phyloP scores from a whole-genome alignment of 192 early-diverging fungal genomes.

The Helicostylum pulchrum region DNA sequence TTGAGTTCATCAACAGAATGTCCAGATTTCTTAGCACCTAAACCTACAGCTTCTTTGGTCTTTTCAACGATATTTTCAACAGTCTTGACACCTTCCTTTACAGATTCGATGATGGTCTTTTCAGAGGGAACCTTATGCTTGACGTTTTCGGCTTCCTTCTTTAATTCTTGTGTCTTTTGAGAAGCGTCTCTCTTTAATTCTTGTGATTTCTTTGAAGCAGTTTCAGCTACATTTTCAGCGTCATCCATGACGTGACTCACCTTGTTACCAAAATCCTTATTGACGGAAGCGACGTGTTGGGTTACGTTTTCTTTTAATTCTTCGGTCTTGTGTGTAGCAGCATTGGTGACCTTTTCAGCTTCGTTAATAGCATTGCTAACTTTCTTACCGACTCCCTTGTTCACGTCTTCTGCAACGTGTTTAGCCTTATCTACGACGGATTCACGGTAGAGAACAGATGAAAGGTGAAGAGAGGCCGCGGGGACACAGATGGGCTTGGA shows the following conservation, averaged over 20 bases:
- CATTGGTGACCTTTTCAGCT: not conserved
- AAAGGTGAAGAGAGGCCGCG: not conserved
- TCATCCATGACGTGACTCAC: too few species aligned
- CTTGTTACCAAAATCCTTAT: too few species aligned
- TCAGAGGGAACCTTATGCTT: not conserved
- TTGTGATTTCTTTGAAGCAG: constrained; percentile 8
- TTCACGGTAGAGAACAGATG: not conserved
- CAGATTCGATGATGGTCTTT: constrained; percentile 17
- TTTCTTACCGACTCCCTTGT: constrained; percentile 1
- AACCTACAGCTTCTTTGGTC: constrained; percentile 20
- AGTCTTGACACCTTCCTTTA: constrained; percentile 18
- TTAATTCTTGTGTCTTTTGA: not conserved
- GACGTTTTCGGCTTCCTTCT: not conserved
- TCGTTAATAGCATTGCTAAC: not conserved
- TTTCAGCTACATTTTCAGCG: too few species aligned
- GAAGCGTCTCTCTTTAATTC: constrained; percentile 16
- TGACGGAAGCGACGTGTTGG: too few species aligned
- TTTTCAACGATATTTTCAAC: constrained; percentile 17
- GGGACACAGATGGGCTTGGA: not conserved
- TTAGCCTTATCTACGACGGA: not conserved
- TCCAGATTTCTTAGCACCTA: constrained; percentile 21
- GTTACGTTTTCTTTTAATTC: not conserved
- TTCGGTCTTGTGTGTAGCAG: not conserved
- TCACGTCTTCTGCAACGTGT: not conserved
- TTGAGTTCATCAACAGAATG: constrained; percentile 3